A percentile compares a stretch with the other conserved stretches of the same genome.
Conservation (phyloP, 2,329 filamentous ascomycete species). For the Penicillium concentricum region DNA sequence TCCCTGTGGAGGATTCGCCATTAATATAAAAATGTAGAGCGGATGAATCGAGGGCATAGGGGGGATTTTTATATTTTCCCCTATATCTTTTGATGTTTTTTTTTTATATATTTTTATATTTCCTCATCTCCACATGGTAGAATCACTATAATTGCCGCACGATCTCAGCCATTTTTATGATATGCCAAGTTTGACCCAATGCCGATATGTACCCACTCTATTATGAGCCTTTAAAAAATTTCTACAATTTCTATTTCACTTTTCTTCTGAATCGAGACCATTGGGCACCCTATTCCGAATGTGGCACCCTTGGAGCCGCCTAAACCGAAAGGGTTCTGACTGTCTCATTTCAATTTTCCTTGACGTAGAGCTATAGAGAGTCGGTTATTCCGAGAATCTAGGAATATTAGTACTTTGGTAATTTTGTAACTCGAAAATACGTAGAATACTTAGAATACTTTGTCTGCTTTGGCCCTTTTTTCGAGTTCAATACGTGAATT, state of each 20-base stretch:
- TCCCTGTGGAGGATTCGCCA: constrained; percentile 6
- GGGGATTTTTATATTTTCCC: not conserved
- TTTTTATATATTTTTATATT: not conserved
- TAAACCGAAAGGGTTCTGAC: not conserved
- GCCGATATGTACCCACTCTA: constrained; percentile 2
- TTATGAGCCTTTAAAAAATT: not conserved
- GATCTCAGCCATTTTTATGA: not conserved
- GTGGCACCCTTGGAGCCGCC: constrained; percentile 4
- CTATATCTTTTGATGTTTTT: not conserved
- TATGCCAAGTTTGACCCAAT: not conserved
- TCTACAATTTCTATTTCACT: not conserved
- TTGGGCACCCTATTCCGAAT: not conserved
- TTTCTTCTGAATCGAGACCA: not conserved
- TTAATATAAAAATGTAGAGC: constrained; percentile 14
- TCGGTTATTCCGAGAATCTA: constrained; percentile 9
- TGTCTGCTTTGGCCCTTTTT: constrained; percentile 16
- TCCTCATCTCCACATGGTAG: not conserved
- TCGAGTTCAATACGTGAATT: constrained; percentile 12
- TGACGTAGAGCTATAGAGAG: not conserved
- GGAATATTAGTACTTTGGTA: not conserved
- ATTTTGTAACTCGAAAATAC: constrained; percentile 17
- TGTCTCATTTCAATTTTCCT: constrained; percentile 12
- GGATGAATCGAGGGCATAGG: constrained; percentile 10
- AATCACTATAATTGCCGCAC: not conserved
- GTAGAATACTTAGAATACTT: not conserved